A percentile compares a stretch with the other conserved stretches of the same genome.
Evolutionary conservation across 2,329 filamentous ascomycete genomes (phyloP).

Genomic region (Epichloe bromicola): DNA sequence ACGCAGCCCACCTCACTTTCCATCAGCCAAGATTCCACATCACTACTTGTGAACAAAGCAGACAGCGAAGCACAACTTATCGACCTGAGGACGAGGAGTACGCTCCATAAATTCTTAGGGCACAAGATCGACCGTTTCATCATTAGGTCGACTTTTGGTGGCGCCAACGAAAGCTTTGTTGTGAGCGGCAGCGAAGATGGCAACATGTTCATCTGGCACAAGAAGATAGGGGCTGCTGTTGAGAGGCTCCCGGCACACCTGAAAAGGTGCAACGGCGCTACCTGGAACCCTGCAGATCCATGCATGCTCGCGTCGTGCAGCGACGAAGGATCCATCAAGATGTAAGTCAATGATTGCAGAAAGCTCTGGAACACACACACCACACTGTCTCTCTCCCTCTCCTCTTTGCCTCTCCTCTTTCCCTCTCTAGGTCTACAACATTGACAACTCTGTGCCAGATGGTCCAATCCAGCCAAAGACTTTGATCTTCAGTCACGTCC

Average conservation of each 20-base stretch:
- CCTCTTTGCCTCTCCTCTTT: not conserved
- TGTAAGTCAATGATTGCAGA: slow-evolving; percentile 44
- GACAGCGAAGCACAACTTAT: slow-evolving; percentile 68
- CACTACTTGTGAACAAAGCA: slow-evolving; percentile 70
- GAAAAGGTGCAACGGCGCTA: slow-evolving; percentile 66
- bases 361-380: not conserved
- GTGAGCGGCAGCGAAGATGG: slow-evolving; percentile 78
- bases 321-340: slow-evolving; percentile 72
- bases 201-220: slow-evolving; percentile 80
- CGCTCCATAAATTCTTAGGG: slow-evolving; percentile 63
- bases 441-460: not conserved
- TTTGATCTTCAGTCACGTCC: slow-evolving; percentile 11
- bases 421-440: not conserved
- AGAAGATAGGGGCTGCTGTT: slow-evolving; percentile 62
- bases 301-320: slow-evolving; percentile 83
- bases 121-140: slow-evolving; percentile 64
- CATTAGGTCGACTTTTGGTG: slow-evolving; percentile 75
- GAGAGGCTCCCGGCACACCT: slow-evolving; percentile 66
- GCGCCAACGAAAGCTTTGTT: slow-evolving; percentile 83
- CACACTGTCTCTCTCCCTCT: not conserved
- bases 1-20: slow-evolving; percentile 64
- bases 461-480: slow-evolving; percentile 11
- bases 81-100: slow-evolving; percentile 57
- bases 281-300: slow-evolving; percentile 77
- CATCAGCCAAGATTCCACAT: slow-evolving; percentile 68